Conservation (phyloP, 306 rosid genomes). For the Rosa chinensis region DNA sequence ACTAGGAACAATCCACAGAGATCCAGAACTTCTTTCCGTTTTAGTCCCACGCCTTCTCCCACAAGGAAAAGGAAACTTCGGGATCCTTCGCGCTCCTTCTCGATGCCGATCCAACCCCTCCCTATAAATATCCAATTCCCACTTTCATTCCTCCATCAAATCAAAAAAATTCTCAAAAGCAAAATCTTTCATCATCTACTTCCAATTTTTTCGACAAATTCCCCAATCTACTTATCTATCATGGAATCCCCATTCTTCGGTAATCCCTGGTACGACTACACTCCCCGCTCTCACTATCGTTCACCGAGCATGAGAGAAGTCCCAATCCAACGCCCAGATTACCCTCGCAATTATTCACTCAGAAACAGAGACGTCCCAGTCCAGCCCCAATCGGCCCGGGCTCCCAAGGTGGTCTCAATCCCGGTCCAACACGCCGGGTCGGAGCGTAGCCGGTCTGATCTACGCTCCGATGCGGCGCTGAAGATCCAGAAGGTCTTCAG, state of each 20-base stretch:
- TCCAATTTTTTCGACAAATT: neutral
- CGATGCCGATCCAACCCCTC: neutral
- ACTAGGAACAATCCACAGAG: constrained; percentile 12
- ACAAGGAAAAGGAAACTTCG: constrained; percentile 34
- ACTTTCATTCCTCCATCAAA: neutral
- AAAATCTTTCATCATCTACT: neutral
- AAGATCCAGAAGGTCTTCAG: constrained; percentile 63
- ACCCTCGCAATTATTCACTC: constrained; percentile 4
- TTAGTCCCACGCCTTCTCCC: neutral
- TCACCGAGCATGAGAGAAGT: neutral
- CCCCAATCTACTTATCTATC: neutral
- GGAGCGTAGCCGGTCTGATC: neutral
- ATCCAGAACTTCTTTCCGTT: constrained; percentile 16
- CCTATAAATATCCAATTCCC: neutral
- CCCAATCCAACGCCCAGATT: constrained; percentile 22
- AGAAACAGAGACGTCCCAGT: constrained; percentile 7
- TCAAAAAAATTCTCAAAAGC: neutral
- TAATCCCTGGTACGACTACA: constrained; percentile 22
- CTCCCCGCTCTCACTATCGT: constrained; percentile 2
- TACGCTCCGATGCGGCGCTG: constrained; percentile 31
- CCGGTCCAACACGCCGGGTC: constrained; percentile 55
- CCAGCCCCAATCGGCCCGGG: constrained; percentile 20
- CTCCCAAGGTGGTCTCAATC: constrained; percentile 50
- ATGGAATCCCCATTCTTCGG: constrained; percentile 37
- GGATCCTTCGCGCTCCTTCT: constrained; percentile 36